Evolutionary conservation across 768 basidiomycete species (phyloP), one percentile per base, ranked within the genome.

Genomic region (Amylocystis lapponica): DNA sequence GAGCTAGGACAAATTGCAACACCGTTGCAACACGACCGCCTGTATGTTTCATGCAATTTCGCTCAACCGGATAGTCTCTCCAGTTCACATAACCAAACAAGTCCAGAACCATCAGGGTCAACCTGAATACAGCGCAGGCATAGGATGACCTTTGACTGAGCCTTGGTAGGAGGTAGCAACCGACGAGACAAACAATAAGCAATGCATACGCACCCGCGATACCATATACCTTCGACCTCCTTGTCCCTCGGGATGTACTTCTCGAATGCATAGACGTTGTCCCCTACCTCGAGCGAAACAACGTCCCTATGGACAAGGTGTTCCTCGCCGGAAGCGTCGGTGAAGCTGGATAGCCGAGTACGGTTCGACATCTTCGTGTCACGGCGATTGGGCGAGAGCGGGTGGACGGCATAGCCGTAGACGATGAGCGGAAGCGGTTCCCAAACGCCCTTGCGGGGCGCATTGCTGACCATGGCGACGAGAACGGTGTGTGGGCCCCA

Each of bases 241-340:
- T 83, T 86, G 45, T 69, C 74, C 39, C 70, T 70, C 10, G 85
- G 83, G 0, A 74, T 81, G 62, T 92, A 94, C 59, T 83, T 83
- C 68, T 98, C 95, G 57, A 97, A 97, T 14, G 93, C 92, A 65
- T 97, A 97, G 26, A 98, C 82, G 60, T 97, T 94, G 63, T 96
- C 94, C 36, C 95, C 95, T 22, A 97, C 86, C 53, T 96, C 93
- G 43, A 98, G 75, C 5, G 83, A 75, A 26, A 91, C 89, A 19
- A 89, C 82, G 49, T 89, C 86, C 41, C 79, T 72, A 66, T 83
- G 74, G 0, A 78, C 72, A 30, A 74, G 68, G 27, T 79, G 72
- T 31, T 85, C 84, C 41, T 81, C 83, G 16, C 75, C 72, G 2
- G 74, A 71, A 17, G 49, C 63, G 52, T 81, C 79, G 16, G 81